Evolutionary conservation across 1,139 yeast species (phyloP), one percentile per base, ranked within the genome.

Genomic region (Candida tropicalis): DNA sequence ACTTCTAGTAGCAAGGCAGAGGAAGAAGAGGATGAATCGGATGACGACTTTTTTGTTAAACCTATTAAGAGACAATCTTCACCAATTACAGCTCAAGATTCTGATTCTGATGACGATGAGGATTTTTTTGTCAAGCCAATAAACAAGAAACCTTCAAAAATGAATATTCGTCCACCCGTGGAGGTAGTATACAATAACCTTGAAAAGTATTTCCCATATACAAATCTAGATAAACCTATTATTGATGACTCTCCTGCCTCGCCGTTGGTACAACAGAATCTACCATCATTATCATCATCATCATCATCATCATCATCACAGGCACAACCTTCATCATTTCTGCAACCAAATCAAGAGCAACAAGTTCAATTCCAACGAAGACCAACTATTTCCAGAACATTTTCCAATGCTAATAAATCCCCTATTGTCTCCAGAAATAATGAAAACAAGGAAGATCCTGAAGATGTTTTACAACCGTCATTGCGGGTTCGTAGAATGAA

Each of bases 181-280:
- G 98, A 93, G 57, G 95, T 87, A 39, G 85, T 95, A 29, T 93
- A 90, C 59, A 89, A 90, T 46, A 90, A 95, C 57, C 76, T 95
- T 53, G 99, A 93, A 56, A 79, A 81, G 56, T 95, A 88, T 61
- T 95, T 95, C 71, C 99, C 99, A 0, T 77, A 87, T 53, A 84
- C 98, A 0, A 93, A 93, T 64, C 76, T 95, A 48, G 99, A 95
- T 59, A 87, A 87, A 56, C 96, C 98, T 1, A 89, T 93, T 31
- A 79, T 91, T 28, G 93, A 88, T 57, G 91, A 87, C 39, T 83
- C 90, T 0, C 85, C 89, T 0, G 70, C 73, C 1, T 80, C 87
- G 0, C 84, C 85, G 3, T 38, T 40, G 18, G 15, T 27, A 6
- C 34, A 27, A 20, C 23, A 20, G 23, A 20, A 20, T 6, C 6